phyloP scores from a whole-genome alignment of 768 basidiomycete species.

The Naganishia randhawae region DNA sequence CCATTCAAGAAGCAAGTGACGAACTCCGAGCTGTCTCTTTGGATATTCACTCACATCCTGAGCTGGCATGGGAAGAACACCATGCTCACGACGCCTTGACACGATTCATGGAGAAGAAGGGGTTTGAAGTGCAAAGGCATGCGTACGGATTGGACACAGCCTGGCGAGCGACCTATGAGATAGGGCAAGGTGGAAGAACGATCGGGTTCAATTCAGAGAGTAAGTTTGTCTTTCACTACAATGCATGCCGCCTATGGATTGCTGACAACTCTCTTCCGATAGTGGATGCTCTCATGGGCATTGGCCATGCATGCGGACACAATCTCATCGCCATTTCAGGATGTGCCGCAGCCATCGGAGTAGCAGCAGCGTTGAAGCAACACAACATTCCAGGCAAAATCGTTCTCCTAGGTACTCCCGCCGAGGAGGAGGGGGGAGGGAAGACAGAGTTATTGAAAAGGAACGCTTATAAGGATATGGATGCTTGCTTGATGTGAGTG shows the following conservation, averaged over 20 bases:
- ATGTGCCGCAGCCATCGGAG: slow-evolving; percentile 29
- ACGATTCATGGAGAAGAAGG: slow-evolving; percentile 23
- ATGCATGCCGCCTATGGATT: background rate
- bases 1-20: slow-evolving; percentile 20
- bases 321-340: slow-evolving; percentile 34
- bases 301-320: slow-evolving; percentile 54
- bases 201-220: slow-evolving; percentile 35
- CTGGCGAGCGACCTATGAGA: slow-evolving; percentile 33
- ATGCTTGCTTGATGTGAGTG: slow-evolving; percentile 40
- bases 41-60: slow-evolving; percentile 25
- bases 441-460: slow-evolving; percentile 33
- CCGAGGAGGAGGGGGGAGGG: slow-evolving; percentile 36
- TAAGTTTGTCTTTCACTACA: background rate
- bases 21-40: slow-evolving; percentile 20
- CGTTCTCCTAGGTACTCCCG: slow-evolving; percentile 33
- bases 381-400: slow-evolving; percentile 32
- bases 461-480: slow-evolving; percentile 35
- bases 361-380: slow-evolving; percentile 30
- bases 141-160: slow-evolving; percentile 36
- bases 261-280: background rate
- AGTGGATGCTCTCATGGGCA: slow-evolving; percentile 55
- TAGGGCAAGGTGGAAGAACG: slow-evolving; percentile 31
- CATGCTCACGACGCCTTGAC: slow-evolving; percentile 25
- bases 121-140: slow-evolving; percentile 26
- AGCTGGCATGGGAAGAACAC: slow-evolving; percentile 25